phyloP scores from a whole-genome alignment of 371 early-diverging fungal species.

The Apophysomyces ossiformis region DNA sequence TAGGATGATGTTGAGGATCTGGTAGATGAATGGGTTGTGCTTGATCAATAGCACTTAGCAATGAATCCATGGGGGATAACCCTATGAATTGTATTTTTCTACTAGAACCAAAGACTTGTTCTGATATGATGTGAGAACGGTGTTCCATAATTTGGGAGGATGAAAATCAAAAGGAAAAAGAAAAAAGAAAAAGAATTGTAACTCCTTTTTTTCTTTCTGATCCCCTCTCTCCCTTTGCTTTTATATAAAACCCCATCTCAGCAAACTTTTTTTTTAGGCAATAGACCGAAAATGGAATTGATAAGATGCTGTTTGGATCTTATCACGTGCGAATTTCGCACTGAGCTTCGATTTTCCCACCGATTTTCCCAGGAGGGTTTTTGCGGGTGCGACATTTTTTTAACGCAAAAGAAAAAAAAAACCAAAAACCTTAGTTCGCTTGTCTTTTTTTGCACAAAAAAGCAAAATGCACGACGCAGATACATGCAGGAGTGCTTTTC shows the following conservation, averaged over 20 bases:
- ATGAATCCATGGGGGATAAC: constrained; percentile 25
- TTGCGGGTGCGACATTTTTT: constrained; percentile 11
- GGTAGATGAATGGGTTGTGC: constrained; percentile 18
- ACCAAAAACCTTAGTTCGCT: not conserved
- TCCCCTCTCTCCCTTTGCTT: constrained; percentile 10
- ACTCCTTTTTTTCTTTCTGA: constrained; percentile 11
- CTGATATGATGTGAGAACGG: constrained; percentile 44
- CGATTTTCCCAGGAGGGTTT: constrained; percentile 23
- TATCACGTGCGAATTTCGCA: constrained; percentile 29
- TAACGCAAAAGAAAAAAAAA: constrained; percentile 13
- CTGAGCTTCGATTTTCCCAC: constrained; percentile 20
- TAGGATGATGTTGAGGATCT: constrained; percentile 7
- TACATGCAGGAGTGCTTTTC: constrained; percentile 1
- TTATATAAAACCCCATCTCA: constrained; percentile 8
- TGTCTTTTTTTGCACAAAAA: no score
- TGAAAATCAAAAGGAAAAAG: constrained; percentile 14
- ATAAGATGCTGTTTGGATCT: constrained; percentile 26
- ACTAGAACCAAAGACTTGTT: constrained; percentile 49
- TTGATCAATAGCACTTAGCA: constrained; percentile 28
- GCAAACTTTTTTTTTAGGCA: constrained; percentile 13
- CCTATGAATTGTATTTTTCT: constrained; percentile 48
- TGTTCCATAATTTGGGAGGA: constrained; percentile 25
- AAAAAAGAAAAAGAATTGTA: constrained; percentile 20
- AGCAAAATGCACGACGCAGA: constrained; percentile 2
- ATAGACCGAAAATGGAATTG: constrained; percentile 17